Conservation (phyloP, 495 filamentous ascomycete species). For the Penicillium arizonense region DNA sequence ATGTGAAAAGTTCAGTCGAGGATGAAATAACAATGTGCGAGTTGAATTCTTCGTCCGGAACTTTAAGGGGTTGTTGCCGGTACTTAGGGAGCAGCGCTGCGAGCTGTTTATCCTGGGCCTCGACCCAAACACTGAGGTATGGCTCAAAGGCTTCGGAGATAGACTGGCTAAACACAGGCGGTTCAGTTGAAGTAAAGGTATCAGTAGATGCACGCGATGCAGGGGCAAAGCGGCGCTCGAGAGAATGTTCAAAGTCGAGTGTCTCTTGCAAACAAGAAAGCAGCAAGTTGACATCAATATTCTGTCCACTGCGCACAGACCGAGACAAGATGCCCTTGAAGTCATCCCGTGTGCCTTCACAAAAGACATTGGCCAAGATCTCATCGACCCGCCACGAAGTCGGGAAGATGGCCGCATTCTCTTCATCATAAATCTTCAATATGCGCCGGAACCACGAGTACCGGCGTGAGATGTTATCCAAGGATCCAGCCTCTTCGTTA, state of each 20-base stretch:
- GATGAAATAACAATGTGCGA: slow-evolving; percentile 86
- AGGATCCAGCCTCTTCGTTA: slow-evolving; percentile 92
- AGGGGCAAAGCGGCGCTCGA: slow-evolving; percentile 79
- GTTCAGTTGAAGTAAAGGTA: slow-evolving; percentile 79
- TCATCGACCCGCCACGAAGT: slow-evolving; percentile 87
- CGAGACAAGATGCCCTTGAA: slow-evolving; percentile 89
- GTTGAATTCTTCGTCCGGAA: slow-evolving; percentile 88
- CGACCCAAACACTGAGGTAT: slow-evolving; percentile 95
- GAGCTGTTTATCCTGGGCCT: slow-evolving; percentile 89
- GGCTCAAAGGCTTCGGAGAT: slow-evolving; percentile 98
- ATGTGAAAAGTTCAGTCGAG: slow-evolving; percentile 94
- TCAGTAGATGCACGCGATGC: slow-evolving; percentile 86
- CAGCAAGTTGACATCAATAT: slow-evolving; percentile 87
- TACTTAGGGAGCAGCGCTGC: slow-evolving; percentile 86
- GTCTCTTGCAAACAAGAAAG: slow-evolving; percentile 95
- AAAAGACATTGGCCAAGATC: slow-evolving; percentile 87
- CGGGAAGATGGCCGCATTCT: slow-evolving; percentile 88
- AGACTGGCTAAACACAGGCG: slow-evolving; percentile 79
- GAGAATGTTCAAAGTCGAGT: slow-evolving; percentile 90
- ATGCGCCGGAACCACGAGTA: slow-evolving; percentile 97
- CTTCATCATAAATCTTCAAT: slow-evolving; percentile 93
- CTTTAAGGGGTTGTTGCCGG: slow-evolving; percentile 75
- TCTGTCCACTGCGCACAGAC: slow-evolving; percentile 81
- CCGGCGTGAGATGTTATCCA: slow-evolving; percentile 93
- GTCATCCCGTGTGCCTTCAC: slow-evolving; percentile 92